Conservation (phyloP, 2,329 filamentous ascomycete genomes). For the Penicillium sp. region DNA sequence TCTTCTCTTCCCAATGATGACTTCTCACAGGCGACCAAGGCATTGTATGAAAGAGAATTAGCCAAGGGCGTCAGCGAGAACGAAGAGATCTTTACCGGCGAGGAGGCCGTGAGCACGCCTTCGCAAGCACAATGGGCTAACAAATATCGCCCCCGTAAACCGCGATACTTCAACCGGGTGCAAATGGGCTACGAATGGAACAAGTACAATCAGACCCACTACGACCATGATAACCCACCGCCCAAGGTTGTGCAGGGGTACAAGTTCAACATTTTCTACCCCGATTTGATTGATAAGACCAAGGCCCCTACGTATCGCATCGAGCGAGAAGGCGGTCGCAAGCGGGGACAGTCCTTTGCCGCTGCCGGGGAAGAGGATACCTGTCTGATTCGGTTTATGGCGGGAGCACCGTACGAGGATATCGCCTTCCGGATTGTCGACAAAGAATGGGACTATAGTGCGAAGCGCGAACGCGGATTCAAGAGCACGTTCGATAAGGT, state of each 20-base stretch:
- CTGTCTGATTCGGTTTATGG: conserved; percentile 92
- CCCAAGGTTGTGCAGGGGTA: conserved; percentile 98
- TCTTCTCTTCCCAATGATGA: conserved; percentile 69
- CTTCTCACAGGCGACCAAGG: conserved; percentile 81
- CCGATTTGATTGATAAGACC: conserved; percentile 89
- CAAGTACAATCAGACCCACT: conserved; percentile 99
- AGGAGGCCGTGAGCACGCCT: conserved; percentile 70
- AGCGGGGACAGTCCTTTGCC: conserved; percentile 86
- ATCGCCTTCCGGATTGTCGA: conserved; percentile 97
- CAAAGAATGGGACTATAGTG: conserved; percentile 98
- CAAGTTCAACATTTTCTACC: conserved; percentile 99
- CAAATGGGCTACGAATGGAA: conserved; percentile 99
- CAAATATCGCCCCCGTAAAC: conserved; percentile 86
- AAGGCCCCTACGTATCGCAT: conserved; percentile 96
- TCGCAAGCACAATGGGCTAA: conserved; percentile 74
- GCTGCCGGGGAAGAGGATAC: conserved; percentile 95
- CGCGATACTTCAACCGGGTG: conserved; percentile 94
- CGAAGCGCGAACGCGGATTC: conserved; percentile 91
- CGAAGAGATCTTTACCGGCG: conserved; percentile 90
- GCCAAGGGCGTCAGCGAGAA: conserved; percentile 88
- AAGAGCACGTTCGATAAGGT: conserved; percentile 97
- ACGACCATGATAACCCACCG: conserved; percentile 96
- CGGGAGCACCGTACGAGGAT: conserved; percentile 93
- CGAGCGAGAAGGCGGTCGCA: conserved; percentile 85
- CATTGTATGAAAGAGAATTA: conserved; percentile 87